Conservation (phyloP, 371 early-diverging fungal genomes). For the Mucor ambiguus region DNA sequence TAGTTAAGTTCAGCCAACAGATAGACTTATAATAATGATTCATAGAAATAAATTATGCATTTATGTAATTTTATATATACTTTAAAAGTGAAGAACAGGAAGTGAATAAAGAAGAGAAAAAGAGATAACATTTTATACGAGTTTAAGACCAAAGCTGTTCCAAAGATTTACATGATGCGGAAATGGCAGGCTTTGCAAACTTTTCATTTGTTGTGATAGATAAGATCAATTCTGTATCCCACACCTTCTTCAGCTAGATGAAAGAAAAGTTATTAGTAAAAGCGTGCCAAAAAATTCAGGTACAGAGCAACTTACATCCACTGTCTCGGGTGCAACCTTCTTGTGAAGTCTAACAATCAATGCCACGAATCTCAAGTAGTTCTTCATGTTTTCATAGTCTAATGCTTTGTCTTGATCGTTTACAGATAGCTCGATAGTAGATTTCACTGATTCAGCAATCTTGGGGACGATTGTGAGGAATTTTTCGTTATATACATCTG, state of each 20-base stretch:
- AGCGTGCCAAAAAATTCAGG: background rate
- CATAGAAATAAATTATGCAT: constrained; percentile 3
- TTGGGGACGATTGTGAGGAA: constrained; percentile 30
- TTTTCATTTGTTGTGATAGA: constrained; percentile 21
- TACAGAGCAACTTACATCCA: constrained; percentile 26
- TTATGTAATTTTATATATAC: constrained; percentile 7
- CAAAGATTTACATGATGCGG: constrained; percentile 24
- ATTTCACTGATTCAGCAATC: constrained; percentile 27
- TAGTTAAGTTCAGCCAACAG: no score
- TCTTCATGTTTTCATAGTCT: constrained; percentile 32
- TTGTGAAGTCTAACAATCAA: constrained; percentile 32
- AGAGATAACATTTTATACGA: background rate
- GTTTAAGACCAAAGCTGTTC: constrained; percentile 20
- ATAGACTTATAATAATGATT: no score
- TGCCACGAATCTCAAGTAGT: constrained; percentile 30
- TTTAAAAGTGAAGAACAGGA: background rate
- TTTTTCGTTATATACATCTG: constrained; percentile 41
- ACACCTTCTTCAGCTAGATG: constrained; percentile 25
- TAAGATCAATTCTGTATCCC: constrained; percentile 31
- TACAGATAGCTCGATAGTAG: constrained; percentile 25
- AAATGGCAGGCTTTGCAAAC: constrained; percentile 31
- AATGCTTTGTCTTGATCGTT: constrained; percentile 25
- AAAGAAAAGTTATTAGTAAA: background rate
- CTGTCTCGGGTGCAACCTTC: constrained; percentile 28
- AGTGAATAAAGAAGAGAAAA: background rate